Percentiles rank a stretch among this genome's conserved stretches.
These are phyloP conservation scores for Diphasiastrum complanatum DNA, from an alignment of 83 land plant genomes.

Conservation along the genomic window DNA sequence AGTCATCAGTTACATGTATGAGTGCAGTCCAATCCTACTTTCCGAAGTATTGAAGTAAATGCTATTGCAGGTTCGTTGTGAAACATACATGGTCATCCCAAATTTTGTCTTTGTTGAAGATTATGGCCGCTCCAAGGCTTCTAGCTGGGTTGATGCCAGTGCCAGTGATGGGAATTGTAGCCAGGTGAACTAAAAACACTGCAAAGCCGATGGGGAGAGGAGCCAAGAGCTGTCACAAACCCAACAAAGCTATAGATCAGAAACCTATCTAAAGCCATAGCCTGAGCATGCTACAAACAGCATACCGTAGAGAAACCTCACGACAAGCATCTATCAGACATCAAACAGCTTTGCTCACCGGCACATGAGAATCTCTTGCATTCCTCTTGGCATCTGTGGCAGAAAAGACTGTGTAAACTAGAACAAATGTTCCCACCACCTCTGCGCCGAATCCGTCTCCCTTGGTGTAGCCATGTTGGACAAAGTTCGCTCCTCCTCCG, in stretches of 20 bases:
- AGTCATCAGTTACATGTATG: no score
- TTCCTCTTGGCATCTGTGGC: constrained; percentile 1
- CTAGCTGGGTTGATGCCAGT: constrained; percentile 5
- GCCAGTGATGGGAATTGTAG: background rate
- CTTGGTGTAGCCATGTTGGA: background rate
- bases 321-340: no score
- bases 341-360: background rate
- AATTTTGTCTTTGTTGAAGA: background rate
- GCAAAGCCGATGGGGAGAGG: background rate
- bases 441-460: constrained; percentile 4
- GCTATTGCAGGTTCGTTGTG: background rate
- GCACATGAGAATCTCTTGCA: background rate
- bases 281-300: background rate
- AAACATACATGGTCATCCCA: background rate
- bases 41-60: no score
- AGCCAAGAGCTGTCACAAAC: background rate
- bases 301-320: background rate
- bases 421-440: background rate
- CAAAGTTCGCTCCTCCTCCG: background rate
- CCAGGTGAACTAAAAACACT: background rate
- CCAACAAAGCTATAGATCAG: background rate
- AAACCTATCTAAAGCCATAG: background rate
- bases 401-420: background rate
- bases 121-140: background rate
- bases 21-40: no score